Base-by-base conservation (phyloP, 371 early-diverging fungal species). In the Rhizopus arrhizus region DNA sequence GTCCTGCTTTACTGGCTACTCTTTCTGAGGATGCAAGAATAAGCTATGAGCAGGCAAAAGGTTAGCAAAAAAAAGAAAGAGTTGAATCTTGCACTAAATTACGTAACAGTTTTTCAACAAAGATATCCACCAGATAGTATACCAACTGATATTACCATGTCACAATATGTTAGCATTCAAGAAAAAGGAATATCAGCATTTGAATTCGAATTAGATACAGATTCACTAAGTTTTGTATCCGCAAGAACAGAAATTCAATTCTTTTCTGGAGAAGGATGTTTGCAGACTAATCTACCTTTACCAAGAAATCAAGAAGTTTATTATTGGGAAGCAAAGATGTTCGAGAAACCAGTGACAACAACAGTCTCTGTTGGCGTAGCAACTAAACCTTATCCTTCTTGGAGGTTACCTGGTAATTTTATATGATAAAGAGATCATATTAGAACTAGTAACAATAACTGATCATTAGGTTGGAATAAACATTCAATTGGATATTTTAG, bases 121-220 rank as follows among this genome's bases (percentile, higher is more conserved):
- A 72, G 77, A 31, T 72, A 86, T 62, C 88, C 89, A 15, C 86
- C 87, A 4, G 80, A 82, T 52, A 83, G 84, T 57, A 70, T 87
- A 16, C 80, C 88, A n/a, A 87, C 88, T n/a, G 85, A 85, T 51
- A 85, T 89, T 53, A 87, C 88, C 3, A 66, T 82, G 32, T 81
- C 86, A 28, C 88, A 88, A 55, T 79, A 81, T 50, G 81, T 85
- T n/a, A 81, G 83, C 28, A 91, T 92, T 53, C 88, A 87, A 69
- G 93, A 92, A 71, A 90, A 90, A 69, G 93, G 93, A 45, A 91
- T 92, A 2, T 84, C 86, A 9, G 93, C 93, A 11, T 92, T 92
- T 86, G 88, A 91, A 65, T 90, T 92, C 75, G 89, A 85, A 53
- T 82, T 86, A 58, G 85, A 89, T 40, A 78, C 84, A 65, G 84